Conservation (phyloP, 305 asterid genomes). For the Ilex paraguariensis region DNA sequence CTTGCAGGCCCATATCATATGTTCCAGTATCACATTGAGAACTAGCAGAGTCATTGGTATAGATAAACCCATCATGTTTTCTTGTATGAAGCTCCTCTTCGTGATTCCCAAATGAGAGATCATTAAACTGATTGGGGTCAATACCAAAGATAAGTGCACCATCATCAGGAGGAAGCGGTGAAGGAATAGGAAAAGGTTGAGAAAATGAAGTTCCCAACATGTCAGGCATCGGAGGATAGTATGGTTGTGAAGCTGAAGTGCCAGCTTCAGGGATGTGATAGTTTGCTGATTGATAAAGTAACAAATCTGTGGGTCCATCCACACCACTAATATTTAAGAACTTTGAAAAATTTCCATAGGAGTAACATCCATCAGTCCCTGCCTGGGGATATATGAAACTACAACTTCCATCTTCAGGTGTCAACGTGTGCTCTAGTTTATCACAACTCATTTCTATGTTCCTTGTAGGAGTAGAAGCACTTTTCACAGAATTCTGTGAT, state of each 20-base stretch:
- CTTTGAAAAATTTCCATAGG: conserved; percentile 26
- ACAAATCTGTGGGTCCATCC: conserved; percentile 24
- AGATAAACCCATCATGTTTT: conserved; percentile 34
- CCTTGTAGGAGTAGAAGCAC: conserved; percentile 16
- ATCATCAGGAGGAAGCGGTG: conserved; percentile 36
- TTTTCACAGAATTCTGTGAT: conserved; percentile 19
- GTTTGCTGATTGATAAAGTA: conserved; percentile 29
- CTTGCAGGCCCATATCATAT: conserved; percentile 16
- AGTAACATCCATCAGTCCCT: conserved; percentile 36
- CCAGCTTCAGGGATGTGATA: conserved; percentile 37
- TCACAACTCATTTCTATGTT: conserved; percentile 28
- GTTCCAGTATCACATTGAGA: conserved; percentile 25
- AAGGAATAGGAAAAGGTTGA: conserved; percentile 34
- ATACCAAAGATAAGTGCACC: conserved; percentile 29
- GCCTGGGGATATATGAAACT: conserved; percentile 31
- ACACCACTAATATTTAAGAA: conserved; percentile 7
- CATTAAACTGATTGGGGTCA: conserved; percentile 39
- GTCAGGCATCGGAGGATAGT: conserved; percentile 24
- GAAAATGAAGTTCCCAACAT: conserved; percentile 23
- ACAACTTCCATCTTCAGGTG: conserved; percentile 24
- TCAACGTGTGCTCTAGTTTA: conserved; percentile 19
- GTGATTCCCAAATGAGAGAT: conserved; percentile 31
- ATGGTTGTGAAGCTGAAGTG: conserved; percentile 40
- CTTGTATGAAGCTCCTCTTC: conserved; percentile 37
- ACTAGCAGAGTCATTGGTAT: conserved; percentile 33